Evolutionary conservation across 140 eudicot genomes (phyloP).

Genomic region (Senecio squalidus): DNA sequence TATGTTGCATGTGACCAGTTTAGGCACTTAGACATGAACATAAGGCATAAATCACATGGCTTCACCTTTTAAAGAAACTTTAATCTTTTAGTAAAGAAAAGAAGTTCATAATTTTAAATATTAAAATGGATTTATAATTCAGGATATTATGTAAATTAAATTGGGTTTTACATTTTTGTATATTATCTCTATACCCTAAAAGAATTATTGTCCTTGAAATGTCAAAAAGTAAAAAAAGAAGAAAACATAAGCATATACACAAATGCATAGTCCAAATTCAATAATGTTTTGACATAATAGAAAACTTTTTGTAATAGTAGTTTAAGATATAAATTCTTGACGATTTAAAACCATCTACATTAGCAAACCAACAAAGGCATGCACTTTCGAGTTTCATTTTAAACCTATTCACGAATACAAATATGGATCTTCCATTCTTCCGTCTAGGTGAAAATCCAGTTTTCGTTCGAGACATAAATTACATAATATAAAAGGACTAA

Average conservation of each 20-base stretch:
- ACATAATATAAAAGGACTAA: conserved; percentile 28
- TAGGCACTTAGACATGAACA: background rate
- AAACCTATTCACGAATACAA: background rate
- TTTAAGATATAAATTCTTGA: no score
- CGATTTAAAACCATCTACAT: background rate
- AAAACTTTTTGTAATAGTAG: no score
- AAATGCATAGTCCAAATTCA: no score
- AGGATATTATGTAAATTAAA: no score
- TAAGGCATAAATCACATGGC: background rate
- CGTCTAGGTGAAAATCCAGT: background rate
- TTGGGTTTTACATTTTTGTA: no score
- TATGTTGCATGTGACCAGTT: background rate
- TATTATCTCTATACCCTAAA: background rate
- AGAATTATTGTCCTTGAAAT: conserved; percentile 19
- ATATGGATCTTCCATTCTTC: background rate
- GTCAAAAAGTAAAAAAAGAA: background rate
- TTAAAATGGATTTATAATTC: no score
- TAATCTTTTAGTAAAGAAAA: background rate
- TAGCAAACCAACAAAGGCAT: background rate
- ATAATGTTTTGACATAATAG: no score
- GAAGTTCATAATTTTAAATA: no score
- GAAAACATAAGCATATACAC: background rate
- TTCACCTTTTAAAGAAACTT: background rate
- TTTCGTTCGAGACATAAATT: background rate
- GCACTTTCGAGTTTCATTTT: background rate